A percentile compares a stretch with the other conserved stretches of the same genome.
Conservation (phyloP, 768 basidiomycete genomes). For the Sutorius australiensis region DNA sequence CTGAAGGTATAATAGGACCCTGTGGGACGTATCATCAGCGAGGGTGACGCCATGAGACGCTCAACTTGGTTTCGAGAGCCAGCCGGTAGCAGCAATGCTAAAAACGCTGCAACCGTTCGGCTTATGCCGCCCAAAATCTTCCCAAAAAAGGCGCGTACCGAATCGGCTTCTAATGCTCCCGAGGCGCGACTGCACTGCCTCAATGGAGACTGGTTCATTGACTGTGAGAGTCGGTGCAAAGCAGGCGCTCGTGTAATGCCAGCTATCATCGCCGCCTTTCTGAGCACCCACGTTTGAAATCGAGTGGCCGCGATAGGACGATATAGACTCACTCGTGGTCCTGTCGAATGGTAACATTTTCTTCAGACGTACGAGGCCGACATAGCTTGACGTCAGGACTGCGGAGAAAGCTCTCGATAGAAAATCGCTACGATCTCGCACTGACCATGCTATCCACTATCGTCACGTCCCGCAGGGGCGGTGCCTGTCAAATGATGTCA, state of each 20-base stretch:
- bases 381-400: conserved; percentile 26
- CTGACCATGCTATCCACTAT: conserved; percentile 3
- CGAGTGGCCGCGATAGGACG: not conserved
- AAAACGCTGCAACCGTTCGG: conserved; percentile 3
- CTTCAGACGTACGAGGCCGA: not conserved
- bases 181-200: not conserved
- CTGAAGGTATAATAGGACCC: not conserved
- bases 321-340: not conserved
- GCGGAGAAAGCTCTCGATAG: conserved; percentile 16
- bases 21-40: not conserved
- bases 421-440: conserved; percentile 8
- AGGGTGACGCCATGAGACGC: not conserved
- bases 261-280: not conserved
- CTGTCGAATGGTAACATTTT: not conserved
- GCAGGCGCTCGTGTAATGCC: not conserved
- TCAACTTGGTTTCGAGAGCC: conserved; percentile 5
- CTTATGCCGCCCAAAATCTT: conserved; percentile 7
- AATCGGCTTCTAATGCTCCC: conserved; percentile 10
- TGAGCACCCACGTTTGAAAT: not conserved
- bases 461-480: conserved; percentile 11
- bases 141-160: not conserved
- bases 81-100: not conserved
- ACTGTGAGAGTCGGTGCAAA: not conserved
- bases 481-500: conserved; percentile 27
- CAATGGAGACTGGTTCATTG: not conserved